These are phyloP conservation scores for Scheffersomyces quercinus DNA, from an alignment of 1,139 yeast species.

Conservation along the genomic window DNA sequence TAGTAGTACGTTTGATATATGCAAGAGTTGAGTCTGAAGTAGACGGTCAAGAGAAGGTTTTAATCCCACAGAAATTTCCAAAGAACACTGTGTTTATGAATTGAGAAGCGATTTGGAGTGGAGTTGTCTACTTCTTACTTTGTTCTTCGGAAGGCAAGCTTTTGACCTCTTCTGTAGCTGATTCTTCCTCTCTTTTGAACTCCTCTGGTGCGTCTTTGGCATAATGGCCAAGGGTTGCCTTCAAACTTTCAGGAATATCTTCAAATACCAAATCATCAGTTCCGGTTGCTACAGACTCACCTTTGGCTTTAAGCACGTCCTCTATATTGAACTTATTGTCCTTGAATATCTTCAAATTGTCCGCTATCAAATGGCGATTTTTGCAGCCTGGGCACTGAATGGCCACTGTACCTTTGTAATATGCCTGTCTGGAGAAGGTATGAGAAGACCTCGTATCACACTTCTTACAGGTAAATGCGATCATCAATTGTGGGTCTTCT, in stretches of 20 bases:
- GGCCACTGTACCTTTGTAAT: constrained; percentile 80
- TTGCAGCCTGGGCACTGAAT: constrained; percentile 93
- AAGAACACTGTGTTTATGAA: too few relatives aligned
- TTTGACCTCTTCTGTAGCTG: constrained; percentile 11
- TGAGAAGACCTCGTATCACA: constrained; percentile 86
- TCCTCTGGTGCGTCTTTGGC: constrained; percentile 64
- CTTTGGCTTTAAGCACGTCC: constrained; percentile 75
- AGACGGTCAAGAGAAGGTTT: too few relatives aligned
- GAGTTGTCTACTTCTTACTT: not conserved
- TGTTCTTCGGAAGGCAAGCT: not conserved
- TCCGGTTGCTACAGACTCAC: constrained; percentile 66
- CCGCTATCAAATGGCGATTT: constrained; percentile 88
- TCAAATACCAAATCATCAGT: constrained; percentile 68
- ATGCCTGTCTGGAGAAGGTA: constrained; percentile 87
- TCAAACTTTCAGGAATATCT: constrained; percentile 70
- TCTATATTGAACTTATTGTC: constrained; percentile 75
- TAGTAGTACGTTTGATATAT: too few relatives aligned
- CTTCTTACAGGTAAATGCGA: constrained; percentile 90
- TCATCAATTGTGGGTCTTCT: constrained; percentile 75
- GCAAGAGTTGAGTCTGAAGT: too few relatives aligned
- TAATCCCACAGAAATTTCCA: too few relatives aligned
- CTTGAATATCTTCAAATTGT: constrained; percentile 80
- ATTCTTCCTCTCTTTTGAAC: constrained; percentile 16
- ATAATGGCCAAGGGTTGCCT: constrained; percentile 55
- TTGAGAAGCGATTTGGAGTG: too few relatives aligned